These are phyloP conservation scores for Lachancea kluyveri DNA, from an alignment of 805 yeast genomes.

Conservation along the genomic window DNA sequence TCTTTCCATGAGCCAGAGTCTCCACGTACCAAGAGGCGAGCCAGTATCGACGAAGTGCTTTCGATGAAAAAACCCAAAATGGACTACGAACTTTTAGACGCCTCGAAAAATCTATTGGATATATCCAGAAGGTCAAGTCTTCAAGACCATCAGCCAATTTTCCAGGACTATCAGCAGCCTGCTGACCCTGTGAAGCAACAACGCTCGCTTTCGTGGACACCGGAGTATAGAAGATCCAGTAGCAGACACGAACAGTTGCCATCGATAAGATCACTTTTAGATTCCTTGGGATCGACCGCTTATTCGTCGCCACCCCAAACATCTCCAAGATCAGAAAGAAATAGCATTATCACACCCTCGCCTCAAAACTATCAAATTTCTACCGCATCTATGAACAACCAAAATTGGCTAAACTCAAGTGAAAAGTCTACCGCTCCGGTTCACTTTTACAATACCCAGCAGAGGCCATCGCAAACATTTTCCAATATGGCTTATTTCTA, in stretches of 20 bases:
- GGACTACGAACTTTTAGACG: conserved; percentile 7
- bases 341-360: too few species aligned
- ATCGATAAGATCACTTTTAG: conserved; percentile 15
- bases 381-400: too few species aligned
- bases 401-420: too few species aligned
- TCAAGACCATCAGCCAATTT: conserved; percentile 1
- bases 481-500: conserved; percentile 22
- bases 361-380: too few species aligned
- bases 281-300: conserved; percentile 5
- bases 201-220: conserved; percentile 8
- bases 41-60: too few species aligned
- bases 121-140: conserved; percentile 7
- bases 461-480: too few species aligned
- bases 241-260: conserved; percentile 10
- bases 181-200: conserved; percentile 1
- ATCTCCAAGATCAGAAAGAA: too few species aligned
- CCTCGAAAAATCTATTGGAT: conserved; percentile 8
- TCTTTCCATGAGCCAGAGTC: too few species aligned
- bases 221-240: conserved; percentile 5
- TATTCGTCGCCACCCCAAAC: too few species aligned
- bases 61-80: conserved; percentile 3
- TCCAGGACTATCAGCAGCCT: neutral
- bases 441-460: too few species aligned
- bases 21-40: too few species aligned
- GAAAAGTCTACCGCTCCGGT: too few species aligned